Base-by-base conservation (phyloP, 192 early-diverging fungal genomes). In the Thamnidium elegans region DNA sequence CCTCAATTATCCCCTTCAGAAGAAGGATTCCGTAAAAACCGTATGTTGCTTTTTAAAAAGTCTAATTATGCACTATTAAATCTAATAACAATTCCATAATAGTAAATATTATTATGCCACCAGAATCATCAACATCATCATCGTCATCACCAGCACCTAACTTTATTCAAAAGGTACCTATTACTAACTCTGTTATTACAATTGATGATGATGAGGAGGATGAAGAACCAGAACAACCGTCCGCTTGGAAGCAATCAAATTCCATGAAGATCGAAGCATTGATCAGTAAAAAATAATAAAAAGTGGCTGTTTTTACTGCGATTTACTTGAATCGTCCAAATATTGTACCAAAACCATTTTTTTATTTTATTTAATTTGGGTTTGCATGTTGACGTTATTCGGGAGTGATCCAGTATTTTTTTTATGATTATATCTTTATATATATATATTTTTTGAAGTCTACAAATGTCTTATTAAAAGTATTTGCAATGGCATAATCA, bases 241-340 rank as follows among this genome's bases (percentile, higher is more conserved):
- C 15, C 13, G 11, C 19, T 3, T 53, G 51, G 26, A 45, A 48
- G 32, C 50, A 52, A 19, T 50, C 68, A 15, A 9, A 61, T 44
- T 70, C 68, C 17, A 70, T 70, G 68, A 70, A 63, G 7, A 70
- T 70, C 20, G 68, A 55, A 9, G 55, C 68, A 15, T 30, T 70
- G 7, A 70, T 70, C 50, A 58, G 53, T 17, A 19, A 7, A 36
- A 55, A 55, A 14, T 11, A 58, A 44, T 13, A 45, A 58, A 23
- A 21, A 2, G 52, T 54, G 52, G 30, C 52, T 54, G 26, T 30
- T 32, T 54, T 54, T 54, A 54, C 52, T 54, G 14, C n/a, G n/a
- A n/a, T n/a, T n/a, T n/a, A n/a, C n/a, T n/a, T n/a, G n/a, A n/a
- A n/a, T n/a, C n/a, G n/a, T n/a, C n/a, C n/a, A n/a, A n/a, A n/a